Base-by-base conservation (phyloP, 176 grass and related monocot genomes). In the Cymbopogon citratus region DNA sequence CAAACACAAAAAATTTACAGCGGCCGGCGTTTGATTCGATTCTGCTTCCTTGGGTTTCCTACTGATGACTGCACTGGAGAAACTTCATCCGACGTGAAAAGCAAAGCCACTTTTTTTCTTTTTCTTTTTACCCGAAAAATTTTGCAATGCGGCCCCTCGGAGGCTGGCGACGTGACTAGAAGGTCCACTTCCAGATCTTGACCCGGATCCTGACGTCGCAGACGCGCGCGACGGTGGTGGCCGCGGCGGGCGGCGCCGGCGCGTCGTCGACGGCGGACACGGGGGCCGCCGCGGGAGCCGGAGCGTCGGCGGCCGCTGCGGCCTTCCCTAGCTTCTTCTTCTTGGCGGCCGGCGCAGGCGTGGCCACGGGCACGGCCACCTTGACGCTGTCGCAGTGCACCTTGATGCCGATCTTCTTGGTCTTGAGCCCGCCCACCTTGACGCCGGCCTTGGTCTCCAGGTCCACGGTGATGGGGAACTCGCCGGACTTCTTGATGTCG, bases 161-260 rank as follows among this genome's bases (percentile, higher is more conserved):
- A 77, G 34, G 75, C 46, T 26, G 68, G 44, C 34, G 56, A 36
- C 25, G 56, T 38, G n/a, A 84, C 69, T 89, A 93, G 89, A 99
- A 91, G 78, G 91, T 94, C 97, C 97, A 99, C 91, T 96, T 99
- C 97, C 97, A 96, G 97, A 96, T 99, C 93, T 96, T 99, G 83
- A 99, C 72, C 68, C 93, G 89, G 83, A 96, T 88, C 89, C 92
- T 95, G 80, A 99, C 97, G 65, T 92, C 74, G 78, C 97, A 99
- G 62, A 48, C 69, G 29, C 86, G 88, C 48, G 88, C 69, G 78
- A 87, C 81, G 63, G 85, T 75, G 69, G 82, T 35, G 8, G 61
- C 41, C 52, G 76, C 7, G 25, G 76, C 60, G 5, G 76, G 57
- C 48, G 87, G 57, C 35, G 91, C 27, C 23, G 86, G 80, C 45